phyloP scores from a whole-genome alignment of 2,329 filamentous ascomycete genomes.

The Phaeosphaeriaceae sp. region DNA sequence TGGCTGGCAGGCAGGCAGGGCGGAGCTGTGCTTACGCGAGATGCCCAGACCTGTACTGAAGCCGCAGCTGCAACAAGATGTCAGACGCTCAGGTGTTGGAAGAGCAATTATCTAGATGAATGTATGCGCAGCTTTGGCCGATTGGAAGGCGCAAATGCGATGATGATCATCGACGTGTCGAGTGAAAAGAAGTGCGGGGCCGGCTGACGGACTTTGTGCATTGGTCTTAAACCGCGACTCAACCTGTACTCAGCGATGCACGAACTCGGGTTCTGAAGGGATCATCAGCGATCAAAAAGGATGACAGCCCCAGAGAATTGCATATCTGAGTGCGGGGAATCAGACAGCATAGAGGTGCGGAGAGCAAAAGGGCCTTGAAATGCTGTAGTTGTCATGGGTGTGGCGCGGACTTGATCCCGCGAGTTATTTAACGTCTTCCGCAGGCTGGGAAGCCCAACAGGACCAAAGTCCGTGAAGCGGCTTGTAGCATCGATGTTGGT shows the following conservation, averaged over 20 bases:
- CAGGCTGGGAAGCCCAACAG: slow-evolving; percentile 25
- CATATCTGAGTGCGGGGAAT: slow-evolving; percentile 8
- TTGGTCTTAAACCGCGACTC: slow-evolving; percentile 17
- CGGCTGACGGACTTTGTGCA: slow-evolving; percentile 30
- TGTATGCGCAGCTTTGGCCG: slow-evolving; percentile 6
- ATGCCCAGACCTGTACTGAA: not conserved
- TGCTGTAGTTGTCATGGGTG: slow-evolving; percentile 18
- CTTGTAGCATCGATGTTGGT: slow-evolving; percentile 20
- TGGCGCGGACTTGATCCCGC: slow-evolving; percentile 27
- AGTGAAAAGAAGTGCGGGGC: slow-evolving; percentile 38
- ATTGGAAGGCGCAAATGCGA: slow-evolving; percentile 15
- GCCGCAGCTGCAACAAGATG: slow-evolving; percentile 12
- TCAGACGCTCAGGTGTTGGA: slow-evolving; percentile 18
- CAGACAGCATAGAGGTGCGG: slow-evolving; percentile 8
- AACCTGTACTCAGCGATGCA: slow-evolving; percentile 26
- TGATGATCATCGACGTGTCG: slow-evolving; percentile 26
- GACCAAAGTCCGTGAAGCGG: slow-evolving; percentile 26
- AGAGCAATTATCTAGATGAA: not conserved
- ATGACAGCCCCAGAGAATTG: not conserved
- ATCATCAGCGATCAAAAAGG: not conserved
- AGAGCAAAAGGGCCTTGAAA: slow-evolving; percentile 14
- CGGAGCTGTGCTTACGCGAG: slow-evolving; percentile 26
- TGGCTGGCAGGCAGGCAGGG: slow-evolving; percentile 11
- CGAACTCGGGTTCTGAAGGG: slow-evolving; percentile 4
- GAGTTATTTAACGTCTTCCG: slow-evolving; percentile 22